These are phyloP conservation scores for Mycena vitilis DNA, from an alignment of 768 basidiomycete genomes.

Conservation along the genomic window DNA sequence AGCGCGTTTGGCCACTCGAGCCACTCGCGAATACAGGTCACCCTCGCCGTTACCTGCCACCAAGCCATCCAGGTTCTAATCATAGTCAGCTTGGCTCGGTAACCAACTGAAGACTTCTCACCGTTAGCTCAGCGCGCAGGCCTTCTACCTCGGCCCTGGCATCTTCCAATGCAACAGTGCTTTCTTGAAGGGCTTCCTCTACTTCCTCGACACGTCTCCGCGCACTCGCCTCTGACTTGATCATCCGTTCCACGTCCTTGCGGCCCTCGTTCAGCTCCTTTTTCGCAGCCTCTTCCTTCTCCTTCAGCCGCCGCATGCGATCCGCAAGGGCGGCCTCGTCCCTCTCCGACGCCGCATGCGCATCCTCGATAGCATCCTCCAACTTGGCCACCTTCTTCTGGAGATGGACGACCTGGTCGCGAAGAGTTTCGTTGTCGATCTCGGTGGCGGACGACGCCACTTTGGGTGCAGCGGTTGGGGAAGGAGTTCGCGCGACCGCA, in stretches of 20 bases:
- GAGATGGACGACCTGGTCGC: constrained; percentile 90
- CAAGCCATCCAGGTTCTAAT: constrained; percentile 75
- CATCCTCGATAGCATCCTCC: constrained; percentile 90
- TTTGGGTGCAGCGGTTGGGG: constrained; percentile 44
- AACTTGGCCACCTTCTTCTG: constrained; percentile 79
- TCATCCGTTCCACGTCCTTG: constrained; percentile 71
- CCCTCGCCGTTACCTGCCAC: constrained; percentile 53
- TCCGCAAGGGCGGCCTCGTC: constrained; percentile 76
- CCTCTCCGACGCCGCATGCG: constrained; percentile 72
- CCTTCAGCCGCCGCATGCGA: constrained; percentile 73
- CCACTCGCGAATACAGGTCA: constrained; percentile 58
- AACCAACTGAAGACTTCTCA: constrained; percentile 52
- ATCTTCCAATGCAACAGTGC: constrained; percentile 87
- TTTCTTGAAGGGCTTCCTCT: constrained; percentile 91
- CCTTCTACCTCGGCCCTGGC: constrained; percentile 91
- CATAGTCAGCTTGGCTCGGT: constrained; percentile 15
- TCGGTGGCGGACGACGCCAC: constrained; percentile 76
- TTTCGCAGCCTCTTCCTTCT: constrained; percentile 77
- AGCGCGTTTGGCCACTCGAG: constrained; percentile 59
- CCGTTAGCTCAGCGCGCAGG: constrained; percentile 77
- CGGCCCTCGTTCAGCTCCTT: constrained; percentile 77
- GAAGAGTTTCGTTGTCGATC: constrained; percentile 95
- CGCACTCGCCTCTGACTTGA: constrained; percentile 70
- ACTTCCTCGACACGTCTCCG: constrained; percentile 83
- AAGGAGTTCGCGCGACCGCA: constrained; percentile 45